Conservation (phyloP, 192 early-diverging fungal genomes). For the Coemansia sp. region DNA sequence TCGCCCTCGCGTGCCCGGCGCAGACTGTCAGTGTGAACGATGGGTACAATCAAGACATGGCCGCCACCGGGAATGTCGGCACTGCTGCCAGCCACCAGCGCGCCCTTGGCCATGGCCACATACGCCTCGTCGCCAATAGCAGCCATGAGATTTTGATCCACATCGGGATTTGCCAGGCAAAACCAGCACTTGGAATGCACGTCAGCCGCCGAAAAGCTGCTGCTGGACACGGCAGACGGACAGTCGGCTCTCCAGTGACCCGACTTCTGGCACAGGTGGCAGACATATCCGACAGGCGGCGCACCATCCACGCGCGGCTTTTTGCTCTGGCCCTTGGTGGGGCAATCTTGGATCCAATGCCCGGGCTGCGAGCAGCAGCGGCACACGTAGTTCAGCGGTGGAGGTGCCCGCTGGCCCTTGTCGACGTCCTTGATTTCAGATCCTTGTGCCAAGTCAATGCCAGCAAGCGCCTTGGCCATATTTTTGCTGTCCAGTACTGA, state of each 20-base stretch:
- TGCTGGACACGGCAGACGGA: constrained; percentile 20
- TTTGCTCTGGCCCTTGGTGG: constrained; percentile 45
- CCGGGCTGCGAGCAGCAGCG: constrained; percentile 62
- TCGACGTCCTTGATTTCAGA: constrained; percentile 28
- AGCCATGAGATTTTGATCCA: constrained; percentile 87
- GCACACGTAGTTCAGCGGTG: constrained; percentile 60
- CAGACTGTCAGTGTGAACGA: constrained; percentile 54
- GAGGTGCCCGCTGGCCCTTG: constrained; percentile 12
- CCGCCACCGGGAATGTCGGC: constrained; percentile 68
- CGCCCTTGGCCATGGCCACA: constrained; percentile 85
- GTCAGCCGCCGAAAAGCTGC: neutral
- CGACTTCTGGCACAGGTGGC: constrained; percentile 51
- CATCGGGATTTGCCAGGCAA: constrained; percentile 85
- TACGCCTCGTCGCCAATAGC: constrained; percentile 81
- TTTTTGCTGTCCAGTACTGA: constrained; percentile 16
- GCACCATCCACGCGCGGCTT: constrained; percentile 17
- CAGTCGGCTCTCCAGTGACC: constrained; percentile 57
- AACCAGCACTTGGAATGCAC: constrained; percentile 80
- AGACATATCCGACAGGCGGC: constrained; percentile 51
- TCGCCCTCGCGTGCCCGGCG: constrained; percentile 30
- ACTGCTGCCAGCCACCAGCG: constrained; percentile 53
- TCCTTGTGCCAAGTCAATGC: constrained; percentile 55
- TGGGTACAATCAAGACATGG: constrained; percentile 75
- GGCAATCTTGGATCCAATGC: constrained; percentile 66
- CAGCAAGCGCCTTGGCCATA: constrained; percentile 16